A percentile compares a stretch with the other conserved stretches of the same genome.
Evolutionary conservation across 2,329 filamentous ascomycete genomes (phyloP).

Genomic region (Aspergillus vadensis): DNA sequence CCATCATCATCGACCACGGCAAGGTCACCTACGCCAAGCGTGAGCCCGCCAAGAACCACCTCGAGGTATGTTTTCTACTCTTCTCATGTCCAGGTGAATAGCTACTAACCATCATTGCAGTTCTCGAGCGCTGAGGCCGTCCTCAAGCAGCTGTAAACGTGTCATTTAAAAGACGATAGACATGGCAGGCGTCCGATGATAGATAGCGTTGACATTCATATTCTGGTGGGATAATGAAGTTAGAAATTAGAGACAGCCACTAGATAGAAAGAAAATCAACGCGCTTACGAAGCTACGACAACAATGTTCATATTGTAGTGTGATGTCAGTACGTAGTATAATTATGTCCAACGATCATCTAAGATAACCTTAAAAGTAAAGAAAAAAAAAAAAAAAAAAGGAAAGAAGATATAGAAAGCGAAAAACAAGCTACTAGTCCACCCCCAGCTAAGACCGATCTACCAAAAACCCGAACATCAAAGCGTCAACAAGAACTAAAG

Average conservation of each 20-base stretch:
- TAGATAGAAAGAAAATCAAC: slow-evolving; percentile 24
- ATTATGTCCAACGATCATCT: background rate
- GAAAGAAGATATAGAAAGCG: background rate
- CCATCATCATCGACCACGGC: slow-evolving; percentile 78
- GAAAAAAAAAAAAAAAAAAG: background rate
- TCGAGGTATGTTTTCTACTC: slow-evolving; percentile 39
- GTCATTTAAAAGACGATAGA: slow-evolving; percentile 14
- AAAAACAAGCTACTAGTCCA: slow-evolving; percentile 5
- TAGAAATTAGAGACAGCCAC: slow-evolving; percentile 24
- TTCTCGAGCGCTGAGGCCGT: slow-evolving; percentile 44
- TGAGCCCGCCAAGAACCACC: slow-evolving; percentile 55
- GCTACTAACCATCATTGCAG: slow-evolving; percentile 24
- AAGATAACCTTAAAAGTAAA: background rate
- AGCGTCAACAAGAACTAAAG: background rate
- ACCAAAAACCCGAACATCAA: slow-evolving; percentile 13
- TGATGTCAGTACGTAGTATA: slow-evolving; percentile 11
- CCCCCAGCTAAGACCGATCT: slow-evolving; percentile 13
- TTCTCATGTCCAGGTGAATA: slow-evolving; percentile 18
- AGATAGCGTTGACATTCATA: slow-evolving; percentile 18
- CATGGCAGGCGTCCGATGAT: slow-evolving; percentile 14
- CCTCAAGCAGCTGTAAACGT: slow-evolving; percentile 41
- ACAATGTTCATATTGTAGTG: background rate
- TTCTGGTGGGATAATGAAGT: slow-evolving; percentile 21
- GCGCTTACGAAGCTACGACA: slow-evolving; percentile 30
- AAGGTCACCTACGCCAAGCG: slow-evolving; percentile 79